Conservation (phyloP, 2,329 filamentous ascomycete genomes). For the Aspergillus hortae region DNA sequence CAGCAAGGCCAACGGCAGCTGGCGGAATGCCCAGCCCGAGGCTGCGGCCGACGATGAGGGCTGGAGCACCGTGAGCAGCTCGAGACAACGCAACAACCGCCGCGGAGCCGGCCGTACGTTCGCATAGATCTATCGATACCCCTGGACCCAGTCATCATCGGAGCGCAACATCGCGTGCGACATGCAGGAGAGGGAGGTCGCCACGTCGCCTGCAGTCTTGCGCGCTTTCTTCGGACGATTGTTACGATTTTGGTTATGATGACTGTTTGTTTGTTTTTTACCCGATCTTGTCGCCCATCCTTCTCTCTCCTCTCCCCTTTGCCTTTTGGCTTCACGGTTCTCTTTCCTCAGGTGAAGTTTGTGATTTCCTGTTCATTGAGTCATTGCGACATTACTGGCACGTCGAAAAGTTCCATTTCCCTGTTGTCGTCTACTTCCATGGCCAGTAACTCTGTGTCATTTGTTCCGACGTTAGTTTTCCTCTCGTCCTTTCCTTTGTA, state of each 20-base stretch:
- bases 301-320: constrained; percentile 16
- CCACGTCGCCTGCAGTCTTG: not conserved
- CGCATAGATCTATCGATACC: constrained; percentile 39
- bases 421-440: constrained; percentile 17
- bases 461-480: constrained; percentile 21
- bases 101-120: constrained; percentile 39
- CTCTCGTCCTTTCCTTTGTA: constrained; percentile 29
- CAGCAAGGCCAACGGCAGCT: constrained; percentile 39
- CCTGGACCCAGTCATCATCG: constrained; percentile 19
- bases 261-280: constrained; percentile 20
- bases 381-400: constrained; percentile 33
- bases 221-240: constrained; percentile 4
- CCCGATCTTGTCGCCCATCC: constrained; percentile 11
- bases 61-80: constrained; percentile 45
- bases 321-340: constrained; percentile 21
- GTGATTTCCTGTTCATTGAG: constrained; percentile 25
- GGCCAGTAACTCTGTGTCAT: constrained; percentile 20
- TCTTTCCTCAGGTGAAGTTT: constrained; percentile 27
- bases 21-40: constrained; percentile 34
- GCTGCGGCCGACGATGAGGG: constrained; percentile 41
- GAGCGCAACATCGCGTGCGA: constrained; percentile 11
- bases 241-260: constrained; percentile 24
- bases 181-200: not conserved
- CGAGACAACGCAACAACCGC: constrained; percentile 43
- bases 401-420: constrained; percentile 34